These are phyloP conservation scores for Blechomonas ayalai DNA, from an alignment of 208 protist species.

Conservation along the genomic window DNA sequence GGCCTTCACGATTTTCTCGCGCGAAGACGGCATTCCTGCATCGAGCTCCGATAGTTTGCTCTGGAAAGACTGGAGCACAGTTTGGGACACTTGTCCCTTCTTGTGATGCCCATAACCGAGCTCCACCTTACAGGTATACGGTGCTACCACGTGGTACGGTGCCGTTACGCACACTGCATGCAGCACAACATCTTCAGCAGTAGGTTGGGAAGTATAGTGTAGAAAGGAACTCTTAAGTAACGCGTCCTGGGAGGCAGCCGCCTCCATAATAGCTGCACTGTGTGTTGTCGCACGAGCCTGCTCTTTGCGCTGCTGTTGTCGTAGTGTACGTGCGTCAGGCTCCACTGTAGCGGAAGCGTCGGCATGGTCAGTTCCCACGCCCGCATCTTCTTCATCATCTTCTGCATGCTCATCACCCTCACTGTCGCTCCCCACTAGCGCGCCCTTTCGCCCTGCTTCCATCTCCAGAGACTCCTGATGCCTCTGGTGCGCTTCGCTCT, in stretches of 20 bases:
- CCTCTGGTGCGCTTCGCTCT: slow-evolving; percentile 12
- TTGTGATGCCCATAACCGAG: no score
- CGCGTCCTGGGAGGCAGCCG: slow-evolving; percentile 10
- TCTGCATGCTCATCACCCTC: slow-evolving; percentile 7
- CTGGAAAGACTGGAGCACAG: no score
- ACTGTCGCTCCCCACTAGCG: slow-evolving; percentile 5
- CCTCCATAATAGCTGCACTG: not conserved
- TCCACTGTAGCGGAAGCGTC: slow-evolving; percentile 6
- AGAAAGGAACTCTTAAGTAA: slow-evolving; percentile 19
- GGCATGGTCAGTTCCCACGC: not conserved
- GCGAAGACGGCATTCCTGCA: no score
- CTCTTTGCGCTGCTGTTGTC: slow-evolving; percentile 5
- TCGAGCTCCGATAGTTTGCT: no score
- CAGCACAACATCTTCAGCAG: slow-evolving; percentile 15
- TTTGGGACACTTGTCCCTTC: no score
- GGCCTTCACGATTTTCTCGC: no score
- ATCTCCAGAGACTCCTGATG: slow-evolving; percentile 11
- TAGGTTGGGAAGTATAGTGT: slow-evolving; percentile 27
- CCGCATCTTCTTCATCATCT: slow-evolving; percentile 7
- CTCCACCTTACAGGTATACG: no score
- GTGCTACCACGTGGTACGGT: no score
- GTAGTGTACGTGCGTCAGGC: not conserved
- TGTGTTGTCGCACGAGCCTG: not conserved
- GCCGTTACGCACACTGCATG: slow-evolving; percentile 44
- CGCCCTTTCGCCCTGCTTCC: slow-evolving; percentile 11